Evolutionary conservation across 345 rosid genomes (phyloP).

Genomic region (Eucalyptus paniculata): DNA sequence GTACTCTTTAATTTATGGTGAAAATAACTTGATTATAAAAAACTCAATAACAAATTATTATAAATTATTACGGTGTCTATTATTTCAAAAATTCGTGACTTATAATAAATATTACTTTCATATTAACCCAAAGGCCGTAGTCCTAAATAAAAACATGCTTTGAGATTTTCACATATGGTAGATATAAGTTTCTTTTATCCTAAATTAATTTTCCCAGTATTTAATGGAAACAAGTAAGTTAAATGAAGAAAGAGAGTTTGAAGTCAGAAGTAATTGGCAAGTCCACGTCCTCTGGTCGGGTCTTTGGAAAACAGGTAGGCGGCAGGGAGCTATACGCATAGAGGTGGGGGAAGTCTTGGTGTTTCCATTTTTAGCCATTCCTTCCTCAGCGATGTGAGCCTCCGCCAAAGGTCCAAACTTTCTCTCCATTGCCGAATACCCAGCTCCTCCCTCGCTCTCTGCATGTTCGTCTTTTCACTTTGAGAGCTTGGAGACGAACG

Average conservation of each 20-base stretch:
- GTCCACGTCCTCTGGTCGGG: not conserved
- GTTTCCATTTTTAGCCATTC: not conserved
- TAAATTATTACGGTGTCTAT: accelerated
- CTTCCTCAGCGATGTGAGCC: not conserved
- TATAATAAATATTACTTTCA: too few species aligned
- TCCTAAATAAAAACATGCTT: not conserved
- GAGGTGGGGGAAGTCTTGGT: accelerated
- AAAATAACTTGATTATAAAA: too few species aligned
- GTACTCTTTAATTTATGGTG: too few species aligned
- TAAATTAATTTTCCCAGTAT: not conserved
- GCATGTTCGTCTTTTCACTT: not conserved
- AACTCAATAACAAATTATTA: too few species aligned
- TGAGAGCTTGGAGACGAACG: not conserved
- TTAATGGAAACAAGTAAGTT: not conserved
- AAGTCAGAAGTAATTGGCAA: not conserved
- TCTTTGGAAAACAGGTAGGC: not conserved
- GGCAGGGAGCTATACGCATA: not conserved
- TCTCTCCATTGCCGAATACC: not conserved
- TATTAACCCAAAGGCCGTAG: too few species aligned
- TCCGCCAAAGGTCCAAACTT: not conserved
- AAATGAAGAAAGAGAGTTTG: not conserved
- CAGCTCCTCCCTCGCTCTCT: not conserved
- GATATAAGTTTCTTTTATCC: not conserved
- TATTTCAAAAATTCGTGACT: too few species aligned
- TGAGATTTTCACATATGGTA: not conserved